These are phyloP conservation scores for Alternaria triticimaculans DNA, from an alignment of 2,329 filamentous ascomycete genomes.

Conservation along the genomic window DNA sequence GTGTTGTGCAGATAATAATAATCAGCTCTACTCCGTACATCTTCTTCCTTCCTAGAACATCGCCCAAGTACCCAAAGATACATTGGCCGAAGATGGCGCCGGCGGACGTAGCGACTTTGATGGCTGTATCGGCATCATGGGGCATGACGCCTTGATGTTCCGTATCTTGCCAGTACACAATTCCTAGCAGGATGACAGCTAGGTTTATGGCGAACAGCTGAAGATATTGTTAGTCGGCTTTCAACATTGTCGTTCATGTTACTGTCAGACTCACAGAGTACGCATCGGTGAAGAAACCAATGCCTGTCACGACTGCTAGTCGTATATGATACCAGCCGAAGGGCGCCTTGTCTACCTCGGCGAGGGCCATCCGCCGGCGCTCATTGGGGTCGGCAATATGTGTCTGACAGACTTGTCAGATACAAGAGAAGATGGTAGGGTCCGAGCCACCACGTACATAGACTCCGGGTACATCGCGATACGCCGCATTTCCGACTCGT, in stretches of 20 bases:
- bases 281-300: slow-evolving; percentile 88
- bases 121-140: slow-evolving; percentile 73
- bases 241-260: not conserved
- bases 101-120: slow-evolving; percentile 84
- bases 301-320: slow-evolving; percentile 77
- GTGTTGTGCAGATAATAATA: slow-evolving; percentile 49
- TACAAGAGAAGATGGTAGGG: not conserved
- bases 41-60: slow-evolving; percentile 77
- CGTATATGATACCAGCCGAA: slow-evolving; percentile 73
- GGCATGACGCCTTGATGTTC: slow-evolving; percentile 62
- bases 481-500: slow-evolving; percentile 39
- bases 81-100: slow-evolving; percentile 86
- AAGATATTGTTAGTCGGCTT: slow-evolving; percentile 7
- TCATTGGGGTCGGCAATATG: slow-evolving; percentile 46
- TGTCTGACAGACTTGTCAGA: slow-evolving; percentile 24
- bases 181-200: slow-evolving; percentile 71
- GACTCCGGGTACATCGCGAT: slow-evolving; percentile 40
- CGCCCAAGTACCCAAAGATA: slow-evolving; percentile 72
- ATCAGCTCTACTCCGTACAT: slow-evolving; percentile 72
- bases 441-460: slow-evolving; percentile 15
- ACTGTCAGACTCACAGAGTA: slow-evolving; percentile 55
- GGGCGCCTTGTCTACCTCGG: slow-evolving; percentile 46
- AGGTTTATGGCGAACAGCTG: slow-evolving; percentile 65
- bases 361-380: slow-evolving; percentile 44
- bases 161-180: slow-evolving; percentile 71